Base-by-base conservation (phyloP, 1,284 basidiomycete species). In the Cerrena zonata region DNA sequence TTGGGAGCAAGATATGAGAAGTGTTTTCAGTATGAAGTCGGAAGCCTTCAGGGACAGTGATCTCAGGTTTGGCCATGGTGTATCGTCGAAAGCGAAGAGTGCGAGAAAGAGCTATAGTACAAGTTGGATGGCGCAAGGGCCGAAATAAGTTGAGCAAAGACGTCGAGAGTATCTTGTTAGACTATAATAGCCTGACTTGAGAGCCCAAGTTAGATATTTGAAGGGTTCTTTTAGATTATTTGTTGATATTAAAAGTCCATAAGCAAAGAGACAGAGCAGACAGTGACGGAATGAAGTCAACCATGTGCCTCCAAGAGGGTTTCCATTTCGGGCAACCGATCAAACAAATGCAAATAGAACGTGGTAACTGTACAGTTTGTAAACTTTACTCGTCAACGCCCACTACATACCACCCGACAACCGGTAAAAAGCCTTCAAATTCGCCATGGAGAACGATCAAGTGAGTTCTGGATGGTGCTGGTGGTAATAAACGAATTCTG, bases 1-100 rank as follows among this genome's bases (percentile, higher is more conserved):
- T 76, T 1, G 87, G 84, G 10, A 93, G 74, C 51, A 95, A 78
- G 61, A 95, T 89, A 60, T 84, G 84, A 1, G 92, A 84, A 1
- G 80, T 86, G 61, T 90, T 89, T 73, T 96, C 93, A 7, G 84
- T 87, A 69, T 94, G 89, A 45, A 93, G 75, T 5, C 76, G 80
- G 69, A 84, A 89, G 23, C 87, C 88, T 54, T 84, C 79, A 1
- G 91, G 91, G 46, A 91, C 72, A 47, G 66, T 61, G 56, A 76
- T 65, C 44, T 65, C 52, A 11, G 59, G 54, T 19, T 51, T 22
- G 13, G 41, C 22, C 41, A 42, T 42, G 13, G 7, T 42, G 30
- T 7, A 34, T 34, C 30, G 30, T 34, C 30, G 30, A 34, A 15
- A 15, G 7, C 30, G 7, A 34, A 34, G 15, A 15, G 15, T 7